Conservation (phyloP, 768 basidiomycete genomes). For the Kwoniella newhampshirensis region DNA sequence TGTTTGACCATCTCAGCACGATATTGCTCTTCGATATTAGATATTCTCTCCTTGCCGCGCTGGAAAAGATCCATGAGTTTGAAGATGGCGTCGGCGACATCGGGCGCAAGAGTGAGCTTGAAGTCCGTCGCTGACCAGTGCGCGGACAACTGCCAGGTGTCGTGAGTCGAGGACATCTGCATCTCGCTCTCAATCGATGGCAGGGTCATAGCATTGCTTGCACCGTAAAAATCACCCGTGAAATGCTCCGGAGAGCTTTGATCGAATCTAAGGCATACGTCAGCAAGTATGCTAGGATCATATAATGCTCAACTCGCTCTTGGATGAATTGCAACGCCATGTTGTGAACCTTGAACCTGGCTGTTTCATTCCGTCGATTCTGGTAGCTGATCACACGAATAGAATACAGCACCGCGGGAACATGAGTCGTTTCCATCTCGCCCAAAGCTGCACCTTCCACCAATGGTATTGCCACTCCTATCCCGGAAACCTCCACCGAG, state of each 20-base stretch:
- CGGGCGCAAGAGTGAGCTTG: conserved; percentile 42
- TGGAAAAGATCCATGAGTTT: conserved; percentile 46
- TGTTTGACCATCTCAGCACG: conserved; percentile 24
- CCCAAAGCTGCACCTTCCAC: conserved; percentile 61
- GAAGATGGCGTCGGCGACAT: conserved; percentile 41
- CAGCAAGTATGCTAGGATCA: conserved; percentile 2
- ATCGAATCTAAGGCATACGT: conserved; percentile 59
- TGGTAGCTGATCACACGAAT: conserved; percentile 72
- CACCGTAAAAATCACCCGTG: conserved; percentile 44
- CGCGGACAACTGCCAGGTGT: conserved; percentile 38
- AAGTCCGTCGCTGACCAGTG: conserved; percentile 48
- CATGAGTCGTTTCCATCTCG: conserved; percentile 11
- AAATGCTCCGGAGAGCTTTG: conserved; percentile 73
- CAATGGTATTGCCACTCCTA: conserved; percentile 90
- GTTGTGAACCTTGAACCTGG: conserved; percentile 68
- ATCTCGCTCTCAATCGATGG: conserved; percentile 38
- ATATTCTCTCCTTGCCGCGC: conserved; percentile 37
- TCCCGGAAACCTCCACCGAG: conserved; percentile 57
- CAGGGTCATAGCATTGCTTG: conserved; percentile 45
- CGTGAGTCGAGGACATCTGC: conserved; percentile 36
- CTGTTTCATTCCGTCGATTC: conserved; percentile 73
- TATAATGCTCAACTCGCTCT: conserved; percentile 58
- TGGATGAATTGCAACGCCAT: conserved; percentile 84
- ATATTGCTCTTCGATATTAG: conserved; percentile 40
- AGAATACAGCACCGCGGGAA: conserved; percentile 79